phyloP scores from a whole-genome alignment of 2,329 filamentous ascomycete species.

The Corinectria fuckeliana region DNA sequence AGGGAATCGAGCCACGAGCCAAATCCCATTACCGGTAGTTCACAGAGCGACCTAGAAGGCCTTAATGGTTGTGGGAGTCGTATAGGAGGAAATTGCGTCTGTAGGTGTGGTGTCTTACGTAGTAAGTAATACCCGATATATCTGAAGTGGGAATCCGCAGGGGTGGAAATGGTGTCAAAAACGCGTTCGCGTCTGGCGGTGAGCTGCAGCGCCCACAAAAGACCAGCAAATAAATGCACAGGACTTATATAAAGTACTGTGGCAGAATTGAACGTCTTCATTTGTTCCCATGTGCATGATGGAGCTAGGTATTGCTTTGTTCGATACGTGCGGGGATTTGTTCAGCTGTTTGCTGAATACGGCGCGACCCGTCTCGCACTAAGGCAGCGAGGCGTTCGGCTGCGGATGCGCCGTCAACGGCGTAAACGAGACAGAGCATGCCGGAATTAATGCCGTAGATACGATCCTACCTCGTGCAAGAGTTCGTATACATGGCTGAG shows the following conservation, averaged over 20 bases:
- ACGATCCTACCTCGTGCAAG: slow-evolving; percentile 33
- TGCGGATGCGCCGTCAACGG: slow-evolving; percentile 7
- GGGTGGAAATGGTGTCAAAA: slow-evolving; percentile 1
- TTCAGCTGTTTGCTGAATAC: slow-evolving; percentile 2
- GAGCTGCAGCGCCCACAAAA: slow-evolving; percentile 16
- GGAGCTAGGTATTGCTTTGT: slow-evolving; percentile 5
- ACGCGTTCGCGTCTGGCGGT: slow-evolving; percentile 10
- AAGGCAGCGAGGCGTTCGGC: background rate
- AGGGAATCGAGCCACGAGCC: slow-evolving; percentile 14
- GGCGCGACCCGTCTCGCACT: background rate
- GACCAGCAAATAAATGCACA: background rate
- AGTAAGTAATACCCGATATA: no score
- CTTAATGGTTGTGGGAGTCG: background rate
- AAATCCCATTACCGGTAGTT: slow-evolving; percentile 6
- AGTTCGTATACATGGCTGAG: slow-evolving; percentile 34
- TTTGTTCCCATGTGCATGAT: background rate
- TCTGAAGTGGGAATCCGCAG: background rate
- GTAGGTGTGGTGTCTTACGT: background rate
- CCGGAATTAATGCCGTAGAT: slow-evolving; percentile 31
- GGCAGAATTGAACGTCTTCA: slow-evolving; percentile 2
- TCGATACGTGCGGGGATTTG: slow-evolving; percentile 10
- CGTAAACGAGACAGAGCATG: slow-evolving; percentile 10
- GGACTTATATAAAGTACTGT: slow-evolving; percentile 12
- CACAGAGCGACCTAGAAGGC: background rate
- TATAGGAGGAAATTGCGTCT: background rate